Evolutionary conservation across 108 stramenopile species (phyloP).

Genomic region (Nannochloropsis salina): DNA sequence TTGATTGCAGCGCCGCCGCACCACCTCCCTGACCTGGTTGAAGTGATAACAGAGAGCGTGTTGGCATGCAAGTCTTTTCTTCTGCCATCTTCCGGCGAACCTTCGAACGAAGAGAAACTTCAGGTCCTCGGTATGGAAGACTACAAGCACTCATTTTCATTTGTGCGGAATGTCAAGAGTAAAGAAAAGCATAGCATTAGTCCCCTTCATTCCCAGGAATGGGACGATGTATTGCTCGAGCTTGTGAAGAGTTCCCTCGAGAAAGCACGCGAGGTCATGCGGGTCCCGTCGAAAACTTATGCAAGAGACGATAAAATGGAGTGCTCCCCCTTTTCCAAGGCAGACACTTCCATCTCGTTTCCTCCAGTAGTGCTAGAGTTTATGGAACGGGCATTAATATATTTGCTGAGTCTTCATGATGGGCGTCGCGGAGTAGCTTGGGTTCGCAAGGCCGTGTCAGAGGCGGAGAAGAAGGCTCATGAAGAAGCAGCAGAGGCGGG

Average conservation of each 20-base stretch:
- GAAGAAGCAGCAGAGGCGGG: constrained; percentile 19
- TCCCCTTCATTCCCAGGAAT: background rate
- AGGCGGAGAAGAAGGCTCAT: constrained; percentile 16
- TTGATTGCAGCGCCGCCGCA: background rate
- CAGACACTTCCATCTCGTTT: background rate
- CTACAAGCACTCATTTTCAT: constrained; percentile 15
- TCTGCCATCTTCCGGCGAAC: background rate
- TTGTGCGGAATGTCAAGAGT: background rate
- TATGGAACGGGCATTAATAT: background rate
- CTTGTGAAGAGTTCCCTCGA: background rate
- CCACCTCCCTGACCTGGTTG: background rate
- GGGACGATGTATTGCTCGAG: background rate
- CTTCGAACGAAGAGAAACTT: background rate
- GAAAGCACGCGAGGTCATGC: background rate
- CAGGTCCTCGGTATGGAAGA: background rate
- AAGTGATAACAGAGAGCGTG: background rate
- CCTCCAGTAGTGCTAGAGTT: background rate
- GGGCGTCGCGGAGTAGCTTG: background rate
- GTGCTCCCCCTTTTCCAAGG: background rate
- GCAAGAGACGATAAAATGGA: background rate
- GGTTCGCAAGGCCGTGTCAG: background rate
- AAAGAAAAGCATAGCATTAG: no score
- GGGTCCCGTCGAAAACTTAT: background rate
- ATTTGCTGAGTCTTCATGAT: background rate
- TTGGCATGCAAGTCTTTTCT: background rate